Percentiles rank a stretch among this genome's conserved stretches.
These are phyloP conservation scores for Candida pseudofarinosa DNA, from an alignment of 805 yeast genomes.

Conservation along the genomic window DNA sequence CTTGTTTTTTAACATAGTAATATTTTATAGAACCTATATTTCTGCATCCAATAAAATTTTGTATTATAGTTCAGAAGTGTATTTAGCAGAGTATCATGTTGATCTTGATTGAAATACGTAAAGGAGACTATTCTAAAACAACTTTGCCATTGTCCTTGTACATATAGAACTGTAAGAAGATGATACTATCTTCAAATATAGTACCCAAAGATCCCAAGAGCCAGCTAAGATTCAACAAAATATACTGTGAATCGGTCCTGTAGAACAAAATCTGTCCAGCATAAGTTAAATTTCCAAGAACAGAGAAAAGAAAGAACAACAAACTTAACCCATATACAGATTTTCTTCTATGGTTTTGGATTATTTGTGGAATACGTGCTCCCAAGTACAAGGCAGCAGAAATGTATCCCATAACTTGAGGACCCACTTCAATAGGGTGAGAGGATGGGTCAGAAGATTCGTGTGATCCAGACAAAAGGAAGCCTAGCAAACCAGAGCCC, in stretches of 20 bases:
- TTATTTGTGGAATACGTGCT: constrained; percentile 80
- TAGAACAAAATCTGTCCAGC: constrained; percentile 68
- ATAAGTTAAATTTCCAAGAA: constrained; percentile 71
- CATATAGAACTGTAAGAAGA: constrained; percentile 63
- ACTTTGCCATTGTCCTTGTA: constrained; percentile 37
- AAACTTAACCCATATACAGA: constrained; percentile 86
- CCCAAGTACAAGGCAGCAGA: constrained; percentile 67
- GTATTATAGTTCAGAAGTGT: neutral
- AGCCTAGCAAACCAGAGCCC: constrained; percentile 61
- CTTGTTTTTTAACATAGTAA: constrained; percentile 1
- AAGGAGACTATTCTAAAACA: neutral
- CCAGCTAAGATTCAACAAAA: constrained; percentile 68
- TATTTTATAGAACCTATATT: neutral
- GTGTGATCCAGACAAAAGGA: constrained; percentile 41
- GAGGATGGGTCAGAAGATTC: constrained; percentile 18
- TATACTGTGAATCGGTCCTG: constrained; percentile 57
- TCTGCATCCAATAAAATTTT: neutral
- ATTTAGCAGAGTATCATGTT: neutral
- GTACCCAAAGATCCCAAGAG: constrained; percentile 76
- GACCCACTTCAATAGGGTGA: constrained; percentile 41
- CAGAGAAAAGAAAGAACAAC: constrained; percentile 69
- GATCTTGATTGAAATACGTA: neutral
- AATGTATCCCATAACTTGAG: constrained; percentile 66
- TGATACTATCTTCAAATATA: constrained; percentile 62
- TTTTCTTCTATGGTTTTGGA: constrained; percentile 70